Evolutionary conservation across 1,139 yeast genomes (phyloP), one percentile per base, ranked within the genome.

Genomic region (Candida sp.): DNA sequence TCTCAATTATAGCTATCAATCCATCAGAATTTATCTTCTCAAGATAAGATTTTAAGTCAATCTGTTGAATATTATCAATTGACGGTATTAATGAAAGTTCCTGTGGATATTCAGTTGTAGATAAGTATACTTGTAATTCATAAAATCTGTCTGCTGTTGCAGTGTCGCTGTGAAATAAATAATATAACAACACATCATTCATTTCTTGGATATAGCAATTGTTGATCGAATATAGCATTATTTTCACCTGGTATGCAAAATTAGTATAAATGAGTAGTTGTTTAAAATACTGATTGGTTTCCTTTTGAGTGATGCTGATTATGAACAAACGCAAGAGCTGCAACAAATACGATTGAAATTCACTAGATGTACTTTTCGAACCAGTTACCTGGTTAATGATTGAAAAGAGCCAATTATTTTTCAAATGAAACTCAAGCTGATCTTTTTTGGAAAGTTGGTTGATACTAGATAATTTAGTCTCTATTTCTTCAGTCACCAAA

Each of bases 251-350:
- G 11, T 30, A 30, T 5, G 33, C 6, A 30, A 30, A 30, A 9
- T 9, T 9, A 9, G 33, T 5, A 12, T 5, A 9, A 5, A 9
- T 30, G 5, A 30, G 11, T 5, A 30, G 5, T 5, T 30, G 5
- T 5, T 8, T 5, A 30, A 30, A 12, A 12, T 30, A 30, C 11
- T 30, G n/a, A 11, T 30, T 30, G 11, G 33, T 30, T 30, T 7
- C 11, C 22, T 12, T 12, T 11, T 37, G 33, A 11, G 30, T 27
- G 11, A 37, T 21, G 7, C 33, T 19, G 3, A 25, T 15, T 5
- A 37, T 25, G 22, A 37, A 37, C 27, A 37, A 37, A 4, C 39
- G 39, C n/a, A 37, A n/a, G 22, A 37, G 27, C 34, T 37, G 39
- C 5, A 23, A 19, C 34, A 37, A 22, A 29, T 25, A 37, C 8